phyloP scores from a whole-genome alignment of 768 basidiomycete species.

The Kwoniella bestiolae region DNA sequence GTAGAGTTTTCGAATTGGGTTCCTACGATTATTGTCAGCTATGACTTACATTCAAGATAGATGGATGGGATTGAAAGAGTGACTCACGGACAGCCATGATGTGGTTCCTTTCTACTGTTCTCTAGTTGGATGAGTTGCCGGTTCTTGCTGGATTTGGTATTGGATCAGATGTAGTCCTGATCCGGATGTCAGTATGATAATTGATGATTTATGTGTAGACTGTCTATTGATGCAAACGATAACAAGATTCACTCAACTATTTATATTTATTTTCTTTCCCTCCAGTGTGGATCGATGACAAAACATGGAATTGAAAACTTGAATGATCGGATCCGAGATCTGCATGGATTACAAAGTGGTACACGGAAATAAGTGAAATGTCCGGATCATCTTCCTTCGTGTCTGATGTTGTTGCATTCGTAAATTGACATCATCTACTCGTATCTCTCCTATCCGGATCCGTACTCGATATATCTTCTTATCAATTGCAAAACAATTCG shows the following conservation, averaged over 20 bases:
- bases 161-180: too few relatives aligned
- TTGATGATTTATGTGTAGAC: neutral
- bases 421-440: too few relatives aligned
- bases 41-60: slow-evolving; percentile 2
- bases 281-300: neutral
- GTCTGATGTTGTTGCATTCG: slow-evolving; percentile 1
- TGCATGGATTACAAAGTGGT: neutral
- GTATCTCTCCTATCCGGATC: neutral
- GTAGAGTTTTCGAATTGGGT: slow-evolving; percentile 91
- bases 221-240: too few relatives aligned
- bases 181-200: neutral
- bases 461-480: neutral
- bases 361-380: neutral
- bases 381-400: neutral
- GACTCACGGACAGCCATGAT: slow-evolving; percentile 71
- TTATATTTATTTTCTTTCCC: too few relatives aligned
- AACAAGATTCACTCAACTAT: too few relatives aligned
- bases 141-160: slow-evolving; percentile 1
- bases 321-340: neutral
- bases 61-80: neutral
- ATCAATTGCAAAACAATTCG: too few relatives aligned
- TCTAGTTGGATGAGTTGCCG: slow-evolving; percentile 1
- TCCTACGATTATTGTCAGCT: slow-evolving; percentile 61
- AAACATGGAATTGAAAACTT: neutral
- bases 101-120: slow-evolving; percentile 10